Percentiles rank a stretch among this genome's conserved stretches.
These are phyloP conservation scores for Fraxinus anomala DNA, from an alignment of 257 asterid genomes.

Conservation along the genomic window DNA sequence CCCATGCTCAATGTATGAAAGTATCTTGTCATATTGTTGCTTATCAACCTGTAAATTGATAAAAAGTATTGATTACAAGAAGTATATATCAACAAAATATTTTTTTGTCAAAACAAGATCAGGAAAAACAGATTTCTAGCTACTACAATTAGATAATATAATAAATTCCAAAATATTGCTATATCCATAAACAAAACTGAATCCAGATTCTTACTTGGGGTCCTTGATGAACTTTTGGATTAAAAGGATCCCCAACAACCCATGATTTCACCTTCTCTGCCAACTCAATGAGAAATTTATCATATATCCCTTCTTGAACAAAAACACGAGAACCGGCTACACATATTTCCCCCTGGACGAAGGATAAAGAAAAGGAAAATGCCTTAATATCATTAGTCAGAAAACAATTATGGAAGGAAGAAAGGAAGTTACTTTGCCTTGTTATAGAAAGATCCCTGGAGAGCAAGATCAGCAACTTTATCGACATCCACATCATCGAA, in stretches of 20 bases:
- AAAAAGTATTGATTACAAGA: no score
- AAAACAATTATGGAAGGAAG: neutral
- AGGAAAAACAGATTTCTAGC: no score
- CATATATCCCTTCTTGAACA: conserved; percentile 76
- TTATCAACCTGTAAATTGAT: conserved; percentile 46
- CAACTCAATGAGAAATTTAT: conserved; percentile 47
- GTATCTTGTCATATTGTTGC: conserved; percentile 57
- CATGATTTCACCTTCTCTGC: conserved; percentile 55
- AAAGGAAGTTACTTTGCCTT: conserved; percentile 39
- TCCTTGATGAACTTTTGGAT: conserved; percentile 66
- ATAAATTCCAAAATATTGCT: neutral
- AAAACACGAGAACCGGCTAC: conserved; percentile 78
- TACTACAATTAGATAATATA: no score
- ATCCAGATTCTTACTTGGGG: conserved; percentile 53
- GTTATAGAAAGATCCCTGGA: conserved; percentile 47
- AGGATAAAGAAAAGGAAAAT: neutral
- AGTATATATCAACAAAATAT: neutral
- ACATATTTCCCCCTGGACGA: conserved; percentile 72
- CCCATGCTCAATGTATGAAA: conserved; percentile 63
- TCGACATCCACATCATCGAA: conserved; percentile 78
- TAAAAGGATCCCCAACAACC: conserved; percentile 81
- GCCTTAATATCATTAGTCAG: neutral
- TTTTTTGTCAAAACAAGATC: neutral
- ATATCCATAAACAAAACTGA: neutral
- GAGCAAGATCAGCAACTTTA: conserved; percentile 54